Percentiles rank a stretch among this genome's conserved stretches.
Evolutionary conservation across 2,329 filamentous ascomycete species (phyloP).

Genomic region (Xylaria sp.): DNA sequence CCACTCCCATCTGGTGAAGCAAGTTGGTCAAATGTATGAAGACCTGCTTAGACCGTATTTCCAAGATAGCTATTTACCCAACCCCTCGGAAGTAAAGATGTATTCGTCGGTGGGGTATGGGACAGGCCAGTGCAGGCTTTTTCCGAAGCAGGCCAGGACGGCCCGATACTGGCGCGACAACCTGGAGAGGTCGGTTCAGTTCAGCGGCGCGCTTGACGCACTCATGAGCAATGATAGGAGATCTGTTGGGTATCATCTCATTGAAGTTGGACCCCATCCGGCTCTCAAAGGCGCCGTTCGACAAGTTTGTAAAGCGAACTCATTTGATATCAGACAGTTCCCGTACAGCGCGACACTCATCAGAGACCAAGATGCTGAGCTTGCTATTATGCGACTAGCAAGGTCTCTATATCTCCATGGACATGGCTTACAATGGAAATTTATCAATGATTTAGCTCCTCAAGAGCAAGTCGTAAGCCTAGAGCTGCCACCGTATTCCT

Average conservation of each 20-base stretch:
- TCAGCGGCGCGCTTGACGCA: background rate
- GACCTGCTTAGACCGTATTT: background rate
- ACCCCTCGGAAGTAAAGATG: background rate
- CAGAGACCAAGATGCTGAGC: background rate
- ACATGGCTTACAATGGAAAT: background rate
- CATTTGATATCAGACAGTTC: background rate
- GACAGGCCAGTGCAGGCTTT: conserved; percentile 8
- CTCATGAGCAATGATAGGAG: background rate
- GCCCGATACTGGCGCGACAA: conserved; percentile 25
- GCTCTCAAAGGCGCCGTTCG: conserved; percentile 49
- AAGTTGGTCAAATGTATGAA: conserved; percentile 21
- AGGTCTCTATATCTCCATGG: background rate
- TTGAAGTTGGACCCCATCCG: conserved; percentile 49
- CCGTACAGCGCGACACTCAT: background rate
- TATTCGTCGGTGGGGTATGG: background rate
- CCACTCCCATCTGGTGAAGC: conserved; percentile 33
- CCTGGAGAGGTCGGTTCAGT: conserved; percentile 10
- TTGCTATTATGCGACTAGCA: background rate
- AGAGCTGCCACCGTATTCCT: conserved; percentile 32
- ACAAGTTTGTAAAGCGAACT: conserved; percentile 21
- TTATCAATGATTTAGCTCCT: background rate
- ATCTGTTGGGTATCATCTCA: background rate
- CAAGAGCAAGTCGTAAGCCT: conserved; percentile 15
- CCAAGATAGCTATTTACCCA: background rate
- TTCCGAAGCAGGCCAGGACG: background rate